phyloP scores from a whole-genome alignment of 2,329 filamentous ascomycete species.

The Sclerotinia sclerotiorum region DNA sequence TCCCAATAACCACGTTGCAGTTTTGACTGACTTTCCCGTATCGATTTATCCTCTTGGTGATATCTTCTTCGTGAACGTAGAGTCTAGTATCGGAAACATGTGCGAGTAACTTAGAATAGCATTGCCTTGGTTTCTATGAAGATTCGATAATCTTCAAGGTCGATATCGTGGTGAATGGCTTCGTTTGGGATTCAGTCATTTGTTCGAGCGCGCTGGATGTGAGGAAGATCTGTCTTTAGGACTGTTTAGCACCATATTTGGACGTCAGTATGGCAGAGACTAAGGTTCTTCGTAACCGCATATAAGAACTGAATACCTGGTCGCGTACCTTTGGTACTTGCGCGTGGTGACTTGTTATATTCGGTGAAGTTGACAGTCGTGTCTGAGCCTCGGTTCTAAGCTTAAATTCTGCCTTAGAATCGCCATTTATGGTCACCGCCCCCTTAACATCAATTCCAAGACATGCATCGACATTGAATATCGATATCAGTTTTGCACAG shows the following conservation, averaged over 20 bases:
- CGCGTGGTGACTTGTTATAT: not conserved
- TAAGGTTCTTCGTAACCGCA: not conserved
- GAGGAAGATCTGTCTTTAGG: not conserved
- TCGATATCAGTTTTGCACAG: not conserved
- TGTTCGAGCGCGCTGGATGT: not conserved
- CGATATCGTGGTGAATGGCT: not conserved
- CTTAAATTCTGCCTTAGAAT: not conserved
- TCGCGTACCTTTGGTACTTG: not conserved
- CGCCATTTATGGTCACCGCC: not conserved
- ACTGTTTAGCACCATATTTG: not conserved
- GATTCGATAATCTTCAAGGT: not conserved
- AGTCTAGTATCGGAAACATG: not conserved
- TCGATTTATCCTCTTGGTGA: not conserved
- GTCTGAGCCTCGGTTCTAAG: not conserved
- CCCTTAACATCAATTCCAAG: not conserved
- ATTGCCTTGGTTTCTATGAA: not conserved
- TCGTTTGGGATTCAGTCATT: not conserved
- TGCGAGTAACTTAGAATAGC: not conserved
- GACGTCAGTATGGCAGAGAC: too few species aligned
- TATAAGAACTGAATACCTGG: not conserved
- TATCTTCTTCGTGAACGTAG: not conserved
- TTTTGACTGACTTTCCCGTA: not conserved
- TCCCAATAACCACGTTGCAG: not conserved
- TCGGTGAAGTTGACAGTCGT: not conserved
- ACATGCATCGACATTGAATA: too few species aligned